These are phyloP conservation scores for Oidium heveae DNA, from an alignment of 2,329 filamentous ascomycete genomes.

Conservation along the genomic window DNA sequence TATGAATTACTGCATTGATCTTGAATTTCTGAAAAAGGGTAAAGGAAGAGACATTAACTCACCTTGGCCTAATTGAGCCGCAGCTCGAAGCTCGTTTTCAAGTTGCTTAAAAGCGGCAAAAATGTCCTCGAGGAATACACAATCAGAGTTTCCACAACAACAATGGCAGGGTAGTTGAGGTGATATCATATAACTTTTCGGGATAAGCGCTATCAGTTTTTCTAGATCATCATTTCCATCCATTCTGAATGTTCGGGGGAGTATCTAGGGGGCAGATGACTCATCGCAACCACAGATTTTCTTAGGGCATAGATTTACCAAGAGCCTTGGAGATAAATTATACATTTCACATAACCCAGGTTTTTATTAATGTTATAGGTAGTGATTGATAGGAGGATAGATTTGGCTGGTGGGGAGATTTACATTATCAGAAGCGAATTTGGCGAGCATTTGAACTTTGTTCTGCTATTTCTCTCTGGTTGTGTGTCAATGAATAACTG, in stretches of 20 bases:
- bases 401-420: too few relatives aligned
- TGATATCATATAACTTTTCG: slow-evolving; percentile 4
- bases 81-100: slow-evolving; percentile 68
- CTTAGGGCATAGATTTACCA: too few relatives aligned
- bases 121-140: slow-evolving; percentile 61
- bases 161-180: slow-evolving; percentile 21
- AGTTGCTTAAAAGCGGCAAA: slow-evolving; percentile 51
- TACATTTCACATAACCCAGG: too few relatives aligned
- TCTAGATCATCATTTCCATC: slow-evolving; percentile 6
- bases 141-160: slow-evolving; percentile 67
- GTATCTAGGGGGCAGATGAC: too few relatives aligned
- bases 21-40: neutral
- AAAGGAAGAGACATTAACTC: neutral
- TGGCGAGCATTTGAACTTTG: too few relatives aligned
- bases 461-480: too few relatives aligned
- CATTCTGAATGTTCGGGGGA: slow-evolving; percentile 1
- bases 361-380: too few relatives aligned
- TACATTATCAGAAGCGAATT: too few relatives aligned
- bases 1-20: neutral
- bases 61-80: slow-evolving; percentile 68
- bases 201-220: slow-evolving; percentile 10
- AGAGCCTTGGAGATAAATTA: too few relatives aligned
- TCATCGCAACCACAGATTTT: too few relatives aligned
- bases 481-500: too few relatives aligned
- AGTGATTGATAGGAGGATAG: too few relatives aligned